Conservation (phyloP, 169 alveolate genomes). For the Plasmodium ovale region DNA sequence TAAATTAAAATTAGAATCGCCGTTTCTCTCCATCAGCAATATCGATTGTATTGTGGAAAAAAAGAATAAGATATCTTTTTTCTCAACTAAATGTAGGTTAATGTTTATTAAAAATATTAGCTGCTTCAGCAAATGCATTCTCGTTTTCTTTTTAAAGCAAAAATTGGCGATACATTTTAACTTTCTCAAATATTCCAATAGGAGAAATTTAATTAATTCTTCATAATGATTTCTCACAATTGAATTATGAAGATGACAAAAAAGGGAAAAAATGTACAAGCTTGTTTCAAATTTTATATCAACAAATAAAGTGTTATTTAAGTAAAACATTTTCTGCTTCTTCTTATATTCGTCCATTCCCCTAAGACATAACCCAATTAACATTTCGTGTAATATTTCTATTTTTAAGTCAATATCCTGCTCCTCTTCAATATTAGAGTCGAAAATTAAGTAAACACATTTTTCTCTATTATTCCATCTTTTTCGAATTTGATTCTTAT, state of each 20-base stretch:
- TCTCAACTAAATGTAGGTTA: slow-evolving; percentile 19
- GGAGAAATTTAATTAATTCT: slow-evolving; percentile 25
- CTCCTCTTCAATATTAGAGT: slow-evolving; percentile 20
- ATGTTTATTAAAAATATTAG: slow-evolving; percentile 33
- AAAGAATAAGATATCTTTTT: slow-evolving; percentile 7
- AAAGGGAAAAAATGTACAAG: slow-evolving; percentile 7
- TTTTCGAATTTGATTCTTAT: neutral
- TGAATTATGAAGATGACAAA: slow-evolving; percentile 17
- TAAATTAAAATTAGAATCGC: slow-evolving; percentile 29
- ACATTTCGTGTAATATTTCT: slow-evolving; percentile 46
- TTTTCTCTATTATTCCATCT: neutral
- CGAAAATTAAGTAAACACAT: slow-evolving; percentile 4
- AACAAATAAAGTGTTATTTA: slow-evolving; percentile 2
- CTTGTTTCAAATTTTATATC: slow-evolving; percentile 44
- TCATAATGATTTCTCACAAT: neutral
- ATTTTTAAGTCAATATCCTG: slow-evolving; percentile 4
- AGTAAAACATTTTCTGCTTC: neutral
- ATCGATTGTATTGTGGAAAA: slow-evolving; percentile 14
- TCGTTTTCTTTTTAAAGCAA: slow-evolving; percentile 20
- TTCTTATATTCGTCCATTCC: slow-evolving; percentile 57
- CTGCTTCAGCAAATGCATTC: slow-evolving; percentile 1
- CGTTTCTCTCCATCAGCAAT: slow-evolving; percentile 7
- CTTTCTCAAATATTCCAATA: slow-evolving; percentile 32
- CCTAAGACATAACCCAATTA: slow-evolving; percentile 24
- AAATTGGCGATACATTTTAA: slow-evolving; percentile 10